phyloP scores from a whole-genome alignment of 768 basidiomycete genomes.

The Sarcomyxa edulis region DNA sequence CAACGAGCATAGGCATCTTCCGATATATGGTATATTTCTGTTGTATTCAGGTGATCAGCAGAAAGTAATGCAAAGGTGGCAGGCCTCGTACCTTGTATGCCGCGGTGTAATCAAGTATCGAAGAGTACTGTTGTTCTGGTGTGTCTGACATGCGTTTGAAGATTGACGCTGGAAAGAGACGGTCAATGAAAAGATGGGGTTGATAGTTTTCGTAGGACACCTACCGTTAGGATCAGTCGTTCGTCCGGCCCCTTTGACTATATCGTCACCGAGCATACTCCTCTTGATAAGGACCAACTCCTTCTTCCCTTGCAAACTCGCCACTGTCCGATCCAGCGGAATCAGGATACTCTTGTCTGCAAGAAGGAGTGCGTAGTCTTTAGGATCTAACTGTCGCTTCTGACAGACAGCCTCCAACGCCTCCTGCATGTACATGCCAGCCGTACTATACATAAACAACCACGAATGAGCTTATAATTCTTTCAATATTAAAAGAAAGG shows the following conservation, averaged over 20 bases:
- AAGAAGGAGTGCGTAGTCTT: slow-evolving; percentile 80
- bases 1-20: slow-evolving; percentile 91
- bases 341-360: slow-evolving; percentile 69
- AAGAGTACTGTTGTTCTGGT: slow-evolving; percentile 49
- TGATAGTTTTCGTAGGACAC: too few relatives aligned
- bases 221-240: slow-evolving; percentile 92
- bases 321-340: slow-evolving; percentile 94
- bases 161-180: slow-evolving; percentile 65
- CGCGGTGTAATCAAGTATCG: slow-evolving; percentile 72
- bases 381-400: slow-evolving; percentile 63
- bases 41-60: background rate
- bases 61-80: background rate
- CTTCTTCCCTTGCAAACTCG: slow-evolving; percentile 82
- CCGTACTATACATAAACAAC: slow-evolving; percentile 66
- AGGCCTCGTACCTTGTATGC: slow-evolving; percentile 70
- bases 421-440: slow-evolving; percentile 97
- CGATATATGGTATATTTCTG: slow-evolving; percentile 91
- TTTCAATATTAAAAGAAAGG: background rate
- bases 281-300: slow-evolving; percentile 79
- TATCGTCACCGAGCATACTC: slow-evolving; percentile 69
- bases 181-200: background rate
- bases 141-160: slow-evolving; percentile 86
- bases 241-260: slow-evolving; percentile 56
- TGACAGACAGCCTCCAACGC: slow-evolving; percentile 82
- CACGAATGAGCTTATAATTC: background rate